phyloP scores from a whole-genome alignment of 176 grass and related monocot species.

The Puya raimondii region DNA sequence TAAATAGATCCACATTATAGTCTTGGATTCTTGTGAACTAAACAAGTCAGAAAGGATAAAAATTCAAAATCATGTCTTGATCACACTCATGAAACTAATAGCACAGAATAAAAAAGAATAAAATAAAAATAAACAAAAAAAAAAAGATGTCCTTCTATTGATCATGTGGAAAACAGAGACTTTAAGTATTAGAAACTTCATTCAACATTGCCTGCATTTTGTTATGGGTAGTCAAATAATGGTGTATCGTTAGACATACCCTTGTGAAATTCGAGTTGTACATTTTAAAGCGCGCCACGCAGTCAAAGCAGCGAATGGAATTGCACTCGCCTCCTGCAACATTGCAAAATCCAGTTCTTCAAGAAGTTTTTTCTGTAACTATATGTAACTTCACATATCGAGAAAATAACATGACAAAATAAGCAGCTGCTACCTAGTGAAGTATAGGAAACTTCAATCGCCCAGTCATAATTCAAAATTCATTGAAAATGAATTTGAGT shows the following conservation, averaged over 20 bases:
- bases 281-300: conserved; percentile 91
- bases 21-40: too few relatives aligned
- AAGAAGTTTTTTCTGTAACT: background rate
- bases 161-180: too few relatives aligned
- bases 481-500: background rate
- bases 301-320: conserved; percentile 94
- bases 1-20: too few relatives aligned
- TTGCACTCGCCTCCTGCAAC: conserved; percentile 76
- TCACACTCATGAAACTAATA: background rate
- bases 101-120: background rate
- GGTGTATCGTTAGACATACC: conserved; percentile 46
- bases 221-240: conserved; percentile 1
- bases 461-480: background rate
- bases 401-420: background rate
- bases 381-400: background rate
- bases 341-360: conserved; percentile 14
- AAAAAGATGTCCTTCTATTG: too few relatives aligned
- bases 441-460: background rate
- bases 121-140: background rate
- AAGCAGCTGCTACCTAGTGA: background rate
- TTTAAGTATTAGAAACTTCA: too few relatives aligned
- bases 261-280: conserved; percentile 71
- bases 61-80: background rate
- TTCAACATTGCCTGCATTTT: background rate
- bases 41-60: too few relatives aligned